Percentiles rank a stretch among this genome's conserved stretches.
These are phyloP conservation scores for Gossypium anomalum DNA, from an alignment of 345 rosid species.

Conservation along the genomic window DNA sequence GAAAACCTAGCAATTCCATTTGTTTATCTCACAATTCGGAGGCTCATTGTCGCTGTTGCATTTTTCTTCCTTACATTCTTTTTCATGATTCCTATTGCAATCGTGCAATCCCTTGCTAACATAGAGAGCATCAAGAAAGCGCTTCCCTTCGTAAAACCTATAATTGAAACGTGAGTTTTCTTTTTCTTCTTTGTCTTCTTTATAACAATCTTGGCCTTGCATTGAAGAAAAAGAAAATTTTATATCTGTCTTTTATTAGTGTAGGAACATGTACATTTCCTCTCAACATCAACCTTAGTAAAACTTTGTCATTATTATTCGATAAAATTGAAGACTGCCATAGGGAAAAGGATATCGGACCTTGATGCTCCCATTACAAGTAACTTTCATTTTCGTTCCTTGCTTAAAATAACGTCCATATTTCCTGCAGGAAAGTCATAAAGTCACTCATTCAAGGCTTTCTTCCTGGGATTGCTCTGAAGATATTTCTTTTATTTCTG, in stretches of 20 bases:
- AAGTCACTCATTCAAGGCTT: conserved; percentile 93
- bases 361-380: background rate
- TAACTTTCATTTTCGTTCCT: background rate
- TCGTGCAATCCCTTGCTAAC: conserved; percentile 89
- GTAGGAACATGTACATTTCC: background rate
- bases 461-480: conserved; percentile 92
- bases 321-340: too few relatives aligned
- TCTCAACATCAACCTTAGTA: background rate
- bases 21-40: conserved; percentile 72
- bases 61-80: conserved; percentile 93
- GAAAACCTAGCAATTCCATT: conserved; percentile 81
- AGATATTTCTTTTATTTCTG: conserved; percentile 76
- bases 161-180: conserved; percentile 69
- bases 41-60: conserved; percentile 57
- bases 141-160: conserved; percentile 64
- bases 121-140: conserved; percentile 89
- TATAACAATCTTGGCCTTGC: background rate
- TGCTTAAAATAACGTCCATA: background rate
- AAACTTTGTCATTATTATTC: background rate
- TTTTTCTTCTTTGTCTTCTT: conserved; percentile 1
- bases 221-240: background rate
- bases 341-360: too few relatives aligned
- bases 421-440: conserved; percentile 50
- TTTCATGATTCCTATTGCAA: conserved; percentile 90
- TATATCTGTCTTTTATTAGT: background rate